Conservation (phyloP, 2,329 filamentous ascomycete genomes). For the Ramularia collo-cygni region DNA sequence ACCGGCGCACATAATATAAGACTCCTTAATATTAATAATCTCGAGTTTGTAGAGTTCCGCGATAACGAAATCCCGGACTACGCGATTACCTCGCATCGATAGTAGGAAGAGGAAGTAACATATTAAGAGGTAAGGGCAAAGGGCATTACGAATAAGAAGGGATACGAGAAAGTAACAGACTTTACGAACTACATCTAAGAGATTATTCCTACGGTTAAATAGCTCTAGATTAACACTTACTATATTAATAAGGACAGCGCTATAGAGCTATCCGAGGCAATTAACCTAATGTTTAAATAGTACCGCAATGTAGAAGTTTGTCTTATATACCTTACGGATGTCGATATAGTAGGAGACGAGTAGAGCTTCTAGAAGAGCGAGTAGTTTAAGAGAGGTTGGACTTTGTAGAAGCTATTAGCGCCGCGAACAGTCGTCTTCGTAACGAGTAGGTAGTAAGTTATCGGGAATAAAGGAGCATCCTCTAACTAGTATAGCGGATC, state of each 20-base stretch:
- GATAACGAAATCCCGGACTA: constrained; percentile 4
- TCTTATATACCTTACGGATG: constrained; percentile 15
- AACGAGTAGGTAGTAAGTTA: constrained; percentile 5
- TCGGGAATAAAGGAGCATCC: constrained; percentile 9
- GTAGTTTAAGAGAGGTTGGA: constrained; percentile 13
- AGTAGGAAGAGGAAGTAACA: constrained; percentile 5
- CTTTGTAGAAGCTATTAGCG: constrained; percentile 9
- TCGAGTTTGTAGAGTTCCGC: constrained; percentile 2
- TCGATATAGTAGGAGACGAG: constrained; percentile 3
- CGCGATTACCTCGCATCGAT: constrained; percentile 9
- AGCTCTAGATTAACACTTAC: constrained; percentile 12
- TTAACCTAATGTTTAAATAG: constrained; percentile 19
- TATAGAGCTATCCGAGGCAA: constrained; percentile 13
- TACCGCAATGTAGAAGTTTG: constrained; percentile 14
- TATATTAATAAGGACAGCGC: constrained; percentile 11
- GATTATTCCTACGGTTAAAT: constrained; percentile 1
- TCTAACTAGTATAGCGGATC: background rate
- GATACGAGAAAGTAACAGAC: constrained; percentile 9
- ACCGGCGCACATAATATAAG: constrained; percentile 2
- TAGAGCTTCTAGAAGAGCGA: constrained; percentile 1
- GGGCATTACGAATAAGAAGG: background rate
- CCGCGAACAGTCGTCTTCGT: constrained; percentile 7
- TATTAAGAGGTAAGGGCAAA: constrained; percentile 2
- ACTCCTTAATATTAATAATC: constrained; percentile 4
- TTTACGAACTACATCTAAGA: constrained; percentile 3